Evolutionary conservation across 1,139 yeast species (phyloP), one percentile per base, ranked within the genome.

Genomic region (Blastobotrys buckinghamii): DNA sequence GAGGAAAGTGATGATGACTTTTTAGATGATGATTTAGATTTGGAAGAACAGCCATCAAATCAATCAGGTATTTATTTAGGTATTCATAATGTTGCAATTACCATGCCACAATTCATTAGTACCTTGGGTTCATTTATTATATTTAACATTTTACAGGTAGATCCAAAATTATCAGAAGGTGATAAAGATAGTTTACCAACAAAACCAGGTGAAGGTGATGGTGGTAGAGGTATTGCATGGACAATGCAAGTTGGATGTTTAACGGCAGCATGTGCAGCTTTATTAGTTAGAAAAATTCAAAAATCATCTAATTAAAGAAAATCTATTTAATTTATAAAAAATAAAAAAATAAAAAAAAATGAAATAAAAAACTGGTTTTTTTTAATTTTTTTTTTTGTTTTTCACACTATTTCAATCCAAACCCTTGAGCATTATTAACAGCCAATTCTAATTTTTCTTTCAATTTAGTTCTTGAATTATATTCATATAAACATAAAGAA

Each of bases 341-440:
- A 26, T 26, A 26, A 26, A 26, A 26, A n/a, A n/a, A n/a, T n/a
- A n/a, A n/a, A n/a, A n/a, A n/a, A n/a, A n/a, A n/a, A n/a, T n/a
- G n/a, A n/a, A n/a, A n/a, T n/a, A n/a, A n/a, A 37, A 13, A 37
- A 35, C 13, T 35, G 38, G 17, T 29, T 10, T 35, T 9, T 15
- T 9, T 35, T 35, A 35, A 10, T 15, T 33, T 42, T 39, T n/a
- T n/a, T n/a, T n/a, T n/a, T n/a, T n/a, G n/a, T n/a, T n/a, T n/a
- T n/a, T n/a, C n/a, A n/a, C n/a, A 40, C 51, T 65, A 84, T 60
- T 77, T 81, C 24, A 90, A 73, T 0, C 92, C 96, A 70, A 89
- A 92, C 1, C 96, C 97, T 52, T 87, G 82, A 53, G 92, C 81
- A 62, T 84, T 95, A 46, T 75, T 69, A 29, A 92, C 76, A 0